phyloP scores from a whole-genome alignment of 2,329 filamentous ascomycete genomes.

The Fusarium poae region DNA sequence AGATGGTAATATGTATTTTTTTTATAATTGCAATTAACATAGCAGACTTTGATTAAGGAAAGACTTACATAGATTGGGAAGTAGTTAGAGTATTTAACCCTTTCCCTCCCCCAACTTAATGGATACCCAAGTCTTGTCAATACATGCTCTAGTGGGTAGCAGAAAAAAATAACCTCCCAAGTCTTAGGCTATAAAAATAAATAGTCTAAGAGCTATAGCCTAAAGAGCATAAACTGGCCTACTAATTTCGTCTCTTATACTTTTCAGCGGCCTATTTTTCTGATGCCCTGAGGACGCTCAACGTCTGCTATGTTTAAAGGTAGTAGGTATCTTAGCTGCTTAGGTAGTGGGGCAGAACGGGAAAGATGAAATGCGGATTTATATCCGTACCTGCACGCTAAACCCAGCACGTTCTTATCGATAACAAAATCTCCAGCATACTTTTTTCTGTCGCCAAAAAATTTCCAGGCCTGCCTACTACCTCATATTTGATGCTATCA shows the following conservation, averaged over 20 bases:
- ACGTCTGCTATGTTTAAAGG: not conserved
- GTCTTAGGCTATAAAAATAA: too few species aligned
- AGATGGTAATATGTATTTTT: not conserved
- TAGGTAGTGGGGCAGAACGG: not conserved
- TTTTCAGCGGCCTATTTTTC: too few species aligned
- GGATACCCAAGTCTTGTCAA: not conserved
- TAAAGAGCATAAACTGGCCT: too few species aligned
- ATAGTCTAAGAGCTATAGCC: too few species aligned
- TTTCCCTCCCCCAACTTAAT: too few species aligned
- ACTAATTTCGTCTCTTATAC: too few species aligned
- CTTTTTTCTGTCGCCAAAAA: conserved; percentile 49
- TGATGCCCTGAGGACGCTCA: too few species aligned
- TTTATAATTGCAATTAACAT: not conserved
- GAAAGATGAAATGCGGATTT: not conserved
- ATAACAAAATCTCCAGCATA: conserved; percentile 48
- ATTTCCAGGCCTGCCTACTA: conserved; percentile 47
- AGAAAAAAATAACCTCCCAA: too few species aligned
- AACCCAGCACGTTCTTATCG: conserved; percentile 46
- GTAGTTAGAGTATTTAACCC: not conserved
- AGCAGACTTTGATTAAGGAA: not conserved
- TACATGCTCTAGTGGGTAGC: too few species aligned
- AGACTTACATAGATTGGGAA: not conserved
- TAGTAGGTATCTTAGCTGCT: not conserved
- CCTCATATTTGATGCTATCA: conserved; percentile 43
- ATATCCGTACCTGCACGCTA: not conserved